Base-by-base conservation (phyloP, 2,329 filamentous ascomycete genomes). In the Arthrobotrys iridis region DNA sequence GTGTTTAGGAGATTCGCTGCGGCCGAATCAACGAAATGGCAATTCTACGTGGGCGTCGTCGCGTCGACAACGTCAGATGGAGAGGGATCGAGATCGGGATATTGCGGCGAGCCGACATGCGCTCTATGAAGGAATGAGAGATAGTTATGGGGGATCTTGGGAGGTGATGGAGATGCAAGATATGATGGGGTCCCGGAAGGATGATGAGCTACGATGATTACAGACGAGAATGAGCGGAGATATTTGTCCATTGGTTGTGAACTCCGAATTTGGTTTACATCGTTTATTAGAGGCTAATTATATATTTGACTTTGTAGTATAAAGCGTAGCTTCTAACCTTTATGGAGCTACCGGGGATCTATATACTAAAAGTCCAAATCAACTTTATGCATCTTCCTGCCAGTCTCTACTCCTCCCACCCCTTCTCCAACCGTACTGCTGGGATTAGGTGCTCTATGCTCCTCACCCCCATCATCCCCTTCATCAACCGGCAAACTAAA, bases 401-500 rank as follows among this genome's bases (percentile, higher is more conserved):
- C 50, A 0, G 35, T 45, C 46, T 59, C 5, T 48, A 57, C 30
- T 11, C 70, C 80, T 80, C 76, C 80, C 79, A 76, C 43, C 79
- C 82, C 68, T 82, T 82, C 10, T 83, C 84, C 71, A 86, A 84
- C 80, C 89, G 87, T 11, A 86, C 88, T 79, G 88, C 87, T 45
- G 83, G 68, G 60, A 60, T 74, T 74, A 50, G 52, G 50, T 30
- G 87, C 81, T 37, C 82, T 81, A 63, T 80, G 81, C 40, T 82
- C 81, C 67, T 80, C 82, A 11, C 63, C 77, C 7, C 83, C 82
- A 26, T 84, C 83, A 77, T 93, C 92, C 1, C 91, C 92, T 64
- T 93, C 91, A 41, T 94, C 85, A 0, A 95, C 95, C 24, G 95
- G 95, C 45, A 99, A 84, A 81, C 91, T 95, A 82, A 93, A 97